Evolutionary conservation across 129 eudicot species (phyloP).

Genomic region (Solidago caesia): DNA sequence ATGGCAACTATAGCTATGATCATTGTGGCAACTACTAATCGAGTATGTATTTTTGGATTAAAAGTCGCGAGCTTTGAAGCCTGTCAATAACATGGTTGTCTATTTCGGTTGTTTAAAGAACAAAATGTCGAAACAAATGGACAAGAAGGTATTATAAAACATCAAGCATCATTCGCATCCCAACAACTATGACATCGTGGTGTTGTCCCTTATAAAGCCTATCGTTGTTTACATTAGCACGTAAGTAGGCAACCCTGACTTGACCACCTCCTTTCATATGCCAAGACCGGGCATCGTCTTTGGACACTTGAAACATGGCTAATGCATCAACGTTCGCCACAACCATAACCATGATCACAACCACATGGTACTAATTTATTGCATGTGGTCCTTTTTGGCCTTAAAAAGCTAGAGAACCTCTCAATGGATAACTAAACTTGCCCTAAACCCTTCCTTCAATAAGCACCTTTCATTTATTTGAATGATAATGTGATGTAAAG

Average conservation of each 20-base stretch:
- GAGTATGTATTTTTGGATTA: too few species aligned
- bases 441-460: constrained; percentile 10
- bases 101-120: too few species aligned
- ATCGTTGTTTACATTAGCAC: not conserved
- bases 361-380: constrained; percentile 23
- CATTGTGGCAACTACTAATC: too few species aligned
- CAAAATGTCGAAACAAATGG: not conserved
- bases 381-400: constrained; percentile 14
- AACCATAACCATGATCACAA: constrained; percentile 9
- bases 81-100: too few species aligned
- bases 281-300: constrained; percentile 1
- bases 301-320: constrained; percentile 12
- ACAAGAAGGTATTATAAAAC: not conserved
- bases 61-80: too few species aligned
- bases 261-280: constrained; percentile 5
- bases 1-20: too few species aligned
- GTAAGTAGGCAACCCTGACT: constrained; percentile 2
- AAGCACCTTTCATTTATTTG: constrained; percentile 20
- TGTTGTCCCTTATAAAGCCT: not conserved
- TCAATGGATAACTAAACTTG: constrained; percentile 9
- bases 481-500: constrained; percentile 23
- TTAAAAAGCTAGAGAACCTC: constrained; percentile 13
- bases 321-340: not conserved
- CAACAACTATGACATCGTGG: not conserved
- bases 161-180: not conserved